Evolutionary conservation across 169 alveolate species (phyloP).

Genomic region (Besnoitia besnoiti): DNA sequence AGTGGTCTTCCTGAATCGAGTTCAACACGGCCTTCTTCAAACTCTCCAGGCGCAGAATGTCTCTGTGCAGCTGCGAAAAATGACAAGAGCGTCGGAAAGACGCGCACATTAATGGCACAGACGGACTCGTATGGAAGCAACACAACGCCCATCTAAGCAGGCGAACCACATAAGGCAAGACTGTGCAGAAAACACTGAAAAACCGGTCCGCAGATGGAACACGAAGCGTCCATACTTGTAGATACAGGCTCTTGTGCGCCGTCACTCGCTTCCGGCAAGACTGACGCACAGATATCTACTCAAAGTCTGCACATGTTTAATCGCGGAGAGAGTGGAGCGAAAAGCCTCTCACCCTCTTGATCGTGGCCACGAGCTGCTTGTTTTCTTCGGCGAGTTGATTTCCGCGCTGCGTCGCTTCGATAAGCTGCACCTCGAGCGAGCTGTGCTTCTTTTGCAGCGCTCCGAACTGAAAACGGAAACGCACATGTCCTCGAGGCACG

Average conservation of each 20-base stretch:
- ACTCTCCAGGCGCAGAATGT: slow-evolving; percentile 82
- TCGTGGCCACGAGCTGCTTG: slow-evolving; percentile 80
- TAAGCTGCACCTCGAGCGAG: slow-evolving; percentile 84
- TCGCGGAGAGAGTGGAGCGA: no score
- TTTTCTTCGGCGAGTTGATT: slow-evolving; percentile 85
- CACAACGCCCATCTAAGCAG: background rate
- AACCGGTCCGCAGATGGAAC: no score
- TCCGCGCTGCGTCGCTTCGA: slow-evolving; percentile 85
- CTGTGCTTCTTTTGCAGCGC: slow-evolving; percentile 83
- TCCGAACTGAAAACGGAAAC: slow-evolving; percentile 70
- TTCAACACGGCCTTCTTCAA: slow-evolving; percentile 83
- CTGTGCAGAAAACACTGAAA: background rate
- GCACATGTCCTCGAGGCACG: no score
- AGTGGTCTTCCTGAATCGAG: slow-evolving; percentile 84
- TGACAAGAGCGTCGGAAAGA: no score
- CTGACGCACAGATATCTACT: no score
- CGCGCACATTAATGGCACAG: no score
- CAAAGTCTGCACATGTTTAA: no score
- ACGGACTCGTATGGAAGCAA: background rate
- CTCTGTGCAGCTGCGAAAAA: slow-evolving; percentile 79
- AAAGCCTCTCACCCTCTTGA: slow-evolving; percentile 78
- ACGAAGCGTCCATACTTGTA: no score
- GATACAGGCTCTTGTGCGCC: no score
- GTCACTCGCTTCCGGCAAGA: no score
- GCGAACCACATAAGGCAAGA: background rate